phyloP scores from a whole-genome alignment of 805 yeast genomes.

The Citeromyces nyonsensis region DNA sequence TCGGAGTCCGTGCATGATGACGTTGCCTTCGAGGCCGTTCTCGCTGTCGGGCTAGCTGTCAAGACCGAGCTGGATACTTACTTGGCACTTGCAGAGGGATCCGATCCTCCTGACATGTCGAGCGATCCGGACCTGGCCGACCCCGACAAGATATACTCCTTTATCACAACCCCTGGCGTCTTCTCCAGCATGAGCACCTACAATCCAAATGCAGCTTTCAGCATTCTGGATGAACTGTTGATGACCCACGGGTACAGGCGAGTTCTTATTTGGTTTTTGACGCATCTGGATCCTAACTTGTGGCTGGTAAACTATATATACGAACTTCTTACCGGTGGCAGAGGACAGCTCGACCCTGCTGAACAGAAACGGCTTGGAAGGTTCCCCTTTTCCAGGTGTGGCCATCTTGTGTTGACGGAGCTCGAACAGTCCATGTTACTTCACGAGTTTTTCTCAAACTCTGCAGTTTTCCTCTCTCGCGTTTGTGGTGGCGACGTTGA shows the following conservation, averaged over 20 bases:
- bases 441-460: slow-evolving; percentile 54
- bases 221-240: slow-evolving; percentile 52
- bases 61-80: slow-evolving; percentile 19
- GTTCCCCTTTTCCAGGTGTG: slow-evolving; percentile 38
- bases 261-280: slow-evolving; percentile 49
- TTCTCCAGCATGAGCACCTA: slow-evolving; percentile 35
- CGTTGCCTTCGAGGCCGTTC: slow-evolving; percentile 22
- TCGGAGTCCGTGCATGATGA: slow-evolving; percentile 10
- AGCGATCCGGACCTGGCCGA: slow-evolving; percentile 17
- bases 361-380: slow-evolving; percentile 5
- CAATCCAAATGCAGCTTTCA: slow-evolving; percentile 36
- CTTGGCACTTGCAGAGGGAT: slow-evolving; percentile 7
- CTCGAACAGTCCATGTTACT: slow-evolving; percentile 52
- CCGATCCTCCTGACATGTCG: slow-evolving; percentile 7
- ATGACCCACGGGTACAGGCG: slow-evolving; percentile 55
- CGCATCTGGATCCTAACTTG: slow-evolving; percentile 42
- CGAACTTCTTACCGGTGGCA: slow-evolving; percentile 37
- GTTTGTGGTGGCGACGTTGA: slow-evolving; percentile 12
- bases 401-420: slow-evolving; percentile 33
- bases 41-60: slow-evolving; percentile 39
- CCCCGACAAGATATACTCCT: slow-evolving; percentile 34
- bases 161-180: slow-evolving; percentile 23
- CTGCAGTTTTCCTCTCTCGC: slow-evolving; percentile 24
- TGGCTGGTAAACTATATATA: slow-evolving; percentile 46
- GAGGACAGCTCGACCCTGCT: slow-evolving; percentile 25